Conservation (phyloP, 1,139 yeast genomes). For the Zygoascus sp. region DNA sequence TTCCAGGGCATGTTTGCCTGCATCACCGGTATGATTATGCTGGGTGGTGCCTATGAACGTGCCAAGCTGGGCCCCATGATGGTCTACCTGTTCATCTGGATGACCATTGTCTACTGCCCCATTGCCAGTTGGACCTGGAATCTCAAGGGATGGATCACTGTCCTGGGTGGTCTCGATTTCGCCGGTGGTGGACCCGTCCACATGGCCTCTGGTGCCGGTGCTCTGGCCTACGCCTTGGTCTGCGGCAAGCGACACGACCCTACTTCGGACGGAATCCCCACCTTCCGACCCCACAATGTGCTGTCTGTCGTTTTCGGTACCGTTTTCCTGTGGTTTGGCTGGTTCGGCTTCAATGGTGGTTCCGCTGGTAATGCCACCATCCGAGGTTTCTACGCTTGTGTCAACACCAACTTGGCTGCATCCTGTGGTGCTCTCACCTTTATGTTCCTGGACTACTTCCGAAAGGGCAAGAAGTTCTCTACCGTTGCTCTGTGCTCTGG, state of each 20-base stretch:
- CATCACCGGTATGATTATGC: constrained; percentile 85
- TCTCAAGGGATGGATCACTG: constrained; percentile 78
- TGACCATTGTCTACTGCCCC: constrained; percentile 94
- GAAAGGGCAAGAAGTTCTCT: constrained; percentile 90
- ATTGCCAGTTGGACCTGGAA: constrained; percentile 98
- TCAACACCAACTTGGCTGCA: constrained; percentile 91
- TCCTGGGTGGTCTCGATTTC: constrained; percentile 82
- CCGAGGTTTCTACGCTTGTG: constrained; percentile 90
- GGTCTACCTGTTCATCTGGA: constrained; percentile 88
- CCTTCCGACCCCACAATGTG: constrained; percentile 72
- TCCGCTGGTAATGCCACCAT: constrained; percentile 88
- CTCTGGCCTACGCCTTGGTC: constrained; percentile 83
- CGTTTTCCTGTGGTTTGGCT: constrained; percentile 92
- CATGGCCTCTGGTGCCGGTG: constrained; percentile 90
- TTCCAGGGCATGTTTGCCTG: constrained; percentile 97
- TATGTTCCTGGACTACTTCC: constrained; percentile 82
- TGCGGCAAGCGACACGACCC: constrained; percentile 86
- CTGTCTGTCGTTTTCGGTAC: constrained; percentile 91
- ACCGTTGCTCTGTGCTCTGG: constrained; percentile 93
- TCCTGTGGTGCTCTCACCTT: constrained; percentile 87
- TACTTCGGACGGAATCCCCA: constrained; percentile 55
- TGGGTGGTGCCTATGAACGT: constrained; percentile 83
- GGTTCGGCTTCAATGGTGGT: constrained; percentile 99
- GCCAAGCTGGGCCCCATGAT: constrained; percentile 96
- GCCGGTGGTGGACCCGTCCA: constrained; percentile 99